phyloP scores from a whole-genome alignment of 2,329 filamentous ascomycete genomes.

The Paecilomyces niveus region DNA sequence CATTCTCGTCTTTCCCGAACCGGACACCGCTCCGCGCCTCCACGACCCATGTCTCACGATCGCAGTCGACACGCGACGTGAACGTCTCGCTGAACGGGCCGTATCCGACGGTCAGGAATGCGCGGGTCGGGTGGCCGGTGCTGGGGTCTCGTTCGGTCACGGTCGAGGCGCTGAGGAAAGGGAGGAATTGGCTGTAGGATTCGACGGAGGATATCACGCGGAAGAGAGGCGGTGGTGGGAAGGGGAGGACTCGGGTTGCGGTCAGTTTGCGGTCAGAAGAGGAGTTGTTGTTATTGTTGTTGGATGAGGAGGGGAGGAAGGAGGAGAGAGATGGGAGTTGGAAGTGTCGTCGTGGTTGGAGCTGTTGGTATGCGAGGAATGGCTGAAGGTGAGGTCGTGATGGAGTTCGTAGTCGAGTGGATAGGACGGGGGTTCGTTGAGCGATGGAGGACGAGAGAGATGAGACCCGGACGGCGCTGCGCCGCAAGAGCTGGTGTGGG shows the following conservation, averaged over 20 bases:
- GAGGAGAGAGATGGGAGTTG: constrained; percentile 23
- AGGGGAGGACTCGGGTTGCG: constrained; percentile 70
- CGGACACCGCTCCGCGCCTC: constrained; percentile 56
- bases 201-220: constrained; percentile 80
- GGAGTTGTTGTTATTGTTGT: constrained; percentile 11
- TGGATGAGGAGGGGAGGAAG: constrained; percentile 15
- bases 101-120: constrained; percentile 78
- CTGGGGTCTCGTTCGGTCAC: constrained; percentile 65
- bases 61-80: constrained; percentile 70
- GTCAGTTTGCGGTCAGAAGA: constrained; percentile 58
- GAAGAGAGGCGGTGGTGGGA: constrained; percentile 66
- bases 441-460: neutral
- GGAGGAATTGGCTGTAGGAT: constrained; percentile 79
- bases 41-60: constrained; percentile 58
- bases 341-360: constrained; percentile 12
- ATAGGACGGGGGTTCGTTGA: neutral
- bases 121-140: constrained; percentile 57
- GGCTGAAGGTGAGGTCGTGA: neutral
- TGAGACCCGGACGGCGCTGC: neutral
- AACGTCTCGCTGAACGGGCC: constrained; percentile 78
- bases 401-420: no score
- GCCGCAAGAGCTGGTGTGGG: neutral
- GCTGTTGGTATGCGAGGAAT: constrained; percentile 3
- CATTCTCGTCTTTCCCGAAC: constrained; percentile 56
- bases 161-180: constrained; percentile 71